These are phyloP conservation scores for Trematosphaeria pertusa DNA, from an alignment of 2,329 filamentous ascomycete genomes.

Conservation along the genomic window DNA sequence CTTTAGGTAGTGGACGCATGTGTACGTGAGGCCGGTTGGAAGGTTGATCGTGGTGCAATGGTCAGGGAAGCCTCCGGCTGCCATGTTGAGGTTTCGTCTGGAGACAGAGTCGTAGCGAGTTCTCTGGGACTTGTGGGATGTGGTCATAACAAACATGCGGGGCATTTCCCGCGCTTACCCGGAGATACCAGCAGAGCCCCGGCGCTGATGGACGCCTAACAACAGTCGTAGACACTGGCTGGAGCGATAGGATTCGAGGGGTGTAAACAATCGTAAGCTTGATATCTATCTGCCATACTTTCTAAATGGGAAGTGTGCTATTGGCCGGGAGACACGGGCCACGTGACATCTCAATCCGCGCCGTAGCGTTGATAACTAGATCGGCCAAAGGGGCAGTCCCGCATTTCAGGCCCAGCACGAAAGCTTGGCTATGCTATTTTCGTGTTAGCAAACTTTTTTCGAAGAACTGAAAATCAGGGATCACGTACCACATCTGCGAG, in stretches of 20 bases:
- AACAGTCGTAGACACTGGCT: too few species aligned
- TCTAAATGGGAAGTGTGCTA: conserved; percentile 24
- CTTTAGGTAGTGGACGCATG: conserved; percentile 16
- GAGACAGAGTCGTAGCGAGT: too few species aligned
- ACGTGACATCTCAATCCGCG: conserved; percentile 22
- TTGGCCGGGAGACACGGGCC: conserved; percentile 28
- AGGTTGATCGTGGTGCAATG: neutral
- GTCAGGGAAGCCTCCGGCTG: neutral
- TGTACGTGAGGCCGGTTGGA: conserved; percentile 10
- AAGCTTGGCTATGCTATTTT: conserved; percentile 25
- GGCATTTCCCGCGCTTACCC: too few species aligned
- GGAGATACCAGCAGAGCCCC: too few species aligned
- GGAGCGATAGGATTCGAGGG: too few species aligned
- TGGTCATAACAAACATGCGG: too few species aligned
- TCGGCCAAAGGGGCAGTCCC: conserved; percentile 26
- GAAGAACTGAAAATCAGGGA: too few species aligned
- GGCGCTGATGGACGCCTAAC: too few species aligned
- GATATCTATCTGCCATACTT: too few species aligned
- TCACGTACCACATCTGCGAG: conserved; percentile 23
- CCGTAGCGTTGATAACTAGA: conserved; percentile 28
- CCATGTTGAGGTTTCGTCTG: too few species aligned
- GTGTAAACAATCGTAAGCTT: too few species aligned
- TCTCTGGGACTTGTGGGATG: too few species aligned
- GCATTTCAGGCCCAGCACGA: conserved; percentile 29
- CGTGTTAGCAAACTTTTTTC: neutral